Conservation (phyloP, 108 stramenopile species). For the Conticribra guillardii region DNA sequence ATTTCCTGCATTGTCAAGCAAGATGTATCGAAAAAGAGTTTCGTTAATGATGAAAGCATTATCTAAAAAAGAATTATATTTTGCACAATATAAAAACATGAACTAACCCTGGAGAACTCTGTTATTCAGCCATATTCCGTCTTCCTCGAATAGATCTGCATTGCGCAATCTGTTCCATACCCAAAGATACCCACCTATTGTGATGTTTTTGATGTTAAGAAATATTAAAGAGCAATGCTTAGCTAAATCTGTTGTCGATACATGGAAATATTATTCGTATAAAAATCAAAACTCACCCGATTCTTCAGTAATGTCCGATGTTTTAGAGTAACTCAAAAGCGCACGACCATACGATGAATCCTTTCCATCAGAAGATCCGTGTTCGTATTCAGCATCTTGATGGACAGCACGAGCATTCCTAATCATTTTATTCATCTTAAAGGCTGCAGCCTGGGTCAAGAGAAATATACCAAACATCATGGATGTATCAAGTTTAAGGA, state of each 20-base stretch:
- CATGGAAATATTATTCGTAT: background rate
- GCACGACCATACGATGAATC: conserved; percentile 40
- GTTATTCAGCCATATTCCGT: conserved; percentile 45
- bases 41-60: background rate
- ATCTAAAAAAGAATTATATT: background rate
- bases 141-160: conserved; percentile 37
- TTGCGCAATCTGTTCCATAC: too few species aligned
- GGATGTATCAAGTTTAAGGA: too few species aligned
- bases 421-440: conserved; percentile 38
- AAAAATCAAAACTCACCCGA: background rate
- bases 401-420: conserved; percentile 22
- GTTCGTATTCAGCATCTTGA: conserved; percentile 21
- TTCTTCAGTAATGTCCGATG: conserved; percentile 21
- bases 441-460: conserved; percentile 42
- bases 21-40: background rate
- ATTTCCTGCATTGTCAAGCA: conserved; percentile 5
- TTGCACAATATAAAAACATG: background rate
- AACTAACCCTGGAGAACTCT: conserved; percentile 20
- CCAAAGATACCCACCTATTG: too few species aligned
- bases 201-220: background rate
- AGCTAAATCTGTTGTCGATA: too few species aligned
- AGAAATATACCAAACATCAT: too few species aligned
- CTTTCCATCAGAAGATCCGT: background rate
- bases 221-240: too few species aligned
- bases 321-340: conserved; percentile 29